Evolutionary conservation across 768 basidiomycete species (phyloP).

Genomic region (Podaxis pistillaris): DNA sequence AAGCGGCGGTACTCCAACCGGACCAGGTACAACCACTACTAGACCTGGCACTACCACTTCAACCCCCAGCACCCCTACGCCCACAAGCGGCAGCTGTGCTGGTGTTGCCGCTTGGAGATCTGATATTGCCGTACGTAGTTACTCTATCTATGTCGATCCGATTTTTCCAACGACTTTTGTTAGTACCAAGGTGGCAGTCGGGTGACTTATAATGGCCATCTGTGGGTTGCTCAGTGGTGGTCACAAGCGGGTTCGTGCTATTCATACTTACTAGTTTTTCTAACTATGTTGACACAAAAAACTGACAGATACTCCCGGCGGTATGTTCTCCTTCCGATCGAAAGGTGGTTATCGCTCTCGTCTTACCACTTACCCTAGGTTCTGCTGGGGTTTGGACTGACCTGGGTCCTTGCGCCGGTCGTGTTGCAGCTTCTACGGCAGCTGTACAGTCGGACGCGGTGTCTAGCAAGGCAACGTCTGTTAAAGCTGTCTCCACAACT

Average conservation of each 20-base stretch:
- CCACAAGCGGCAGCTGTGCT: constrained; percentile 34
- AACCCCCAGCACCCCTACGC: constrained; percentile 17
- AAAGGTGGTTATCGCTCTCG: neutral
- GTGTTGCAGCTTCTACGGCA: neutral
- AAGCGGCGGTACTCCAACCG: constrained; percentile 15
- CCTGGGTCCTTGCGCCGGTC: constrained; percentile 26
- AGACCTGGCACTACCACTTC: constrained; percentile 22
- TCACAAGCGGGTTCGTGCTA: constrained; percentile 31
- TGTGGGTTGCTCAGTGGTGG: constrained; percentile 55
- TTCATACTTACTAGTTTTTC: neutral
- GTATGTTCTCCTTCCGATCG: constrained; percentile 14
- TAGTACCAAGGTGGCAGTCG: constrained; percentile 43
- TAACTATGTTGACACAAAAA: neutral
- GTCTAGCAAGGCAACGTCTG: constrained; percentile 1
- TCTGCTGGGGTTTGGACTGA: constrained; percentile 34
- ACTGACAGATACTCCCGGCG: constrained; percentile 29
- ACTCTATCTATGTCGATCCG: constrained; percentile 28
- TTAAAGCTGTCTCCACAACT: neutral
- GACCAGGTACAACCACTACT: constrained; percentile 18
- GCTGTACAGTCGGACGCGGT: neutral
- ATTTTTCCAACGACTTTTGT: neutral
- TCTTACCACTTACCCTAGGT: constrained; percentile 18
- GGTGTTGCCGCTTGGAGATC: constrained; percentile 41
- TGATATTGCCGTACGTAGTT: constrained; percentile 35
- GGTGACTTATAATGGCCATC: constrained; percentile 39